Conservation (phyloP, 2,329 filamentous ascomycete species). For the Parastagonospora nodorum region DNA sequence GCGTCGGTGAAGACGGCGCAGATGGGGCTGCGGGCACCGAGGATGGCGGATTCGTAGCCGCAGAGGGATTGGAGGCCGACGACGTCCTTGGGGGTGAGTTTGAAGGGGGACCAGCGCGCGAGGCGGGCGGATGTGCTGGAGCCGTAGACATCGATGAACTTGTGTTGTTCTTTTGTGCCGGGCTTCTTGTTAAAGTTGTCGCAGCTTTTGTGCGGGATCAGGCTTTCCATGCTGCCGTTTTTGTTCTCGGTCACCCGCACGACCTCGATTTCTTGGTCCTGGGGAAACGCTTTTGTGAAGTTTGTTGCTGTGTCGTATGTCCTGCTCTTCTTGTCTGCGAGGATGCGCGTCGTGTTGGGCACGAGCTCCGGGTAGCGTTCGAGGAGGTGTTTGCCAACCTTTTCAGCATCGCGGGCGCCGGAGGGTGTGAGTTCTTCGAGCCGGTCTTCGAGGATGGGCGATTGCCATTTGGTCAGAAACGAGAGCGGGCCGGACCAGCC, state of each 20-base stretch:
- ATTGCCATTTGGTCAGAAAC: conserved; percentile 62
- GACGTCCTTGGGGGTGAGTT: conserved; percentile 65
- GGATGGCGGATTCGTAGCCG: conserved; percentile 67
- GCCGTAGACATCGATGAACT: conserved; percentile 37
- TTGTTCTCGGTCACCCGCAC: conserved; percentile 37
- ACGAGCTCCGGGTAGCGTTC: conserved; percentile 59
- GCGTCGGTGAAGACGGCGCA: conserved; percentile 62
- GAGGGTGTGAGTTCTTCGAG: conserved; percentile 40
- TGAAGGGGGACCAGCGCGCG: conserved; percentile 51
- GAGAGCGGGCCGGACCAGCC: conserved; percentile 58
- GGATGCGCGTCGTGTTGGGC: conserved; percentile 42
- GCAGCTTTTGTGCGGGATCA: conserved; percentile 44
- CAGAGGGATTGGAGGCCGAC: conserved; percentile 69
- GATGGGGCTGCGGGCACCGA: conserved; percentile 62
- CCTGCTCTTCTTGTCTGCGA: conserved; percentile 44
- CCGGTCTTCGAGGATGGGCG: conserved; percentile 61
- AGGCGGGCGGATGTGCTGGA: conserved; percentile 30
- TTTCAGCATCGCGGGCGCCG: conserved; percentile 57
- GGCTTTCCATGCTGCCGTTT: conserved; percentile 34
- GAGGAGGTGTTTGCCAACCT: conserved; percentile 64
- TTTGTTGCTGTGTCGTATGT: conserved; percentile 43
- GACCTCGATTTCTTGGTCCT: conserved; percentile 37
- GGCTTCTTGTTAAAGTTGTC: conserved; percentile 40
- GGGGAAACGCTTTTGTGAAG: conserved; percentile 35
- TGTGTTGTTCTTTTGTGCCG: conserved; percentile 34